These are phyloP conservation scores for Aspergillus cejpii DNA, from an alignment of 2,329 filamentous ascomycete genomes.

Conservation along the genomic window DNA sequence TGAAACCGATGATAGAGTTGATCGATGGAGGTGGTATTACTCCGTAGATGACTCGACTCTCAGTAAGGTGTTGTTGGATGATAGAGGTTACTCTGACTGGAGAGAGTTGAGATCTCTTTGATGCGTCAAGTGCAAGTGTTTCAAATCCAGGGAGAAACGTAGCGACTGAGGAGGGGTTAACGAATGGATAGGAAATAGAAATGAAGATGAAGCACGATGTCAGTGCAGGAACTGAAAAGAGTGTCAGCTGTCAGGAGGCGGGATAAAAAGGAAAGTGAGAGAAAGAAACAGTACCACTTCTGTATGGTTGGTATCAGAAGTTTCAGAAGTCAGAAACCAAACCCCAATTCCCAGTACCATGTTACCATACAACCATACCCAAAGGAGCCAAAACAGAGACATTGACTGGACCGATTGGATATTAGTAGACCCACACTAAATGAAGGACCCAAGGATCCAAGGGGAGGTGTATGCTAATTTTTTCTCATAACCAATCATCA, in stretches of 20 bases:
- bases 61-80: background rate
- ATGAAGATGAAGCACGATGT: constrained; percentile 7
- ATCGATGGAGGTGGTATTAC: background rate
- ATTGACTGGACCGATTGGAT: too few relatives aligned
- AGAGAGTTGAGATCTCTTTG: background rate
- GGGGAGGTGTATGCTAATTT: background rate
- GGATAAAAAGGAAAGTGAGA: background rate
- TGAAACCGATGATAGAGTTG: background rate
- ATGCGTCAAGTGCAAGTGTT: constrained; percentile 1
- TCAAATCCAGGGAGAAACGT: background rate
- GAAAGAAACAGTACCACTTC: background rate
- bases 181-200: constrained; percentile 17
- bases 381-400: too few relatives aligned
- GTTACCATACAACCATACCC: background rate
- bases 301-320: too few relatives aligned
- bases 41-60: background rate
- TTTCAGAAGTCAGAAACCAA: too few relatives aligned
- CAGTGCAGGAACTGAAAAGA: constrained; percentile 5
- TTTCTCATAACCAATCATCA: background rate
- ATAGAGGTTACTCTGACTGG: background rate
- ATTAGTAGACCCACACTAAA: background rate
- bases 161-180: constrained; percentile 12
- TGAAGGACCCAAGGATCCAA: background rate
- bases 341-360: background rate
- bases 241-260: constrained; percentile 8